Conservation (phyloP, 148 eudicot genomes). For the Chenopodium quinoa region DNA sequence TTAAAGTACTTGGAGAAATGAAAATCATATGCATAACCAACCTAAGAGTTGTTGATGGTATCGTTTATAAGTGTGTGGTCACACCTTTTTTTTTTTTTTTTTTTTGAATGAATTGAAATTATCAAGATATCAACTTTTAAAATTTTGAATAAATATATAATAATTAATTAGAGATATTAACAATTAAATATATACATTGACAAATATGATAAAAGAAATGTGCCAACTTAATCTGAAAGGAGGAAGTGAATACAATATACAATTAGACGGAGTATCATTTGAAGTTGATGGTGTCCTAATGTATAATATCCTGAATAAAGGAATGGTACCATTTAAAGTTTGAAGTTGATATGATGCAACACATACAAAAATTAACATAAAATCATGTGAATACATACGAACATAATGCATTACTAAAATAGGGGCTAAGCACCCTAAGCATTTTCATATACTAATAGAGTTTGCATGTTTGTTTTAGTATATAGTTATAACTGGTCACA, state of each 20-base stretch:
- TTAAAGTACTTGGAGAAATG: background rate
- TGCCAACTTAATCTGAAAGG: too few relatives aligned
- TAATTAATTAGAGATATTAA: too few relatives aligned
- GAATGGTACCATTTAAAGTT: background rate
- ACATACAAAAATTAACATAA: background rate
- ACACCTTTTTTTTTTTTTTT: too few relatives aligned
- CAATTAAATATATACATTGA: too few relatives aligned
- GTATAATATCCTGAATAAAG: background rate
- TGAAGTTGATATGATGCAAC: background rate
- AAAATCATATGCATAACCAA: background rate
- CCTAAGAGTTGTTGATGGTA: background rate
- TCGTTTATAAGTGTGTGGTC: background rate
- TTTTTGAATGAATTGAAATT: too few relatives aligned
- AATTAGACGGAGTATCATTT: too few relatives aligned
- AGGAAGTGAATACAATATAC: too few relatives aligned
- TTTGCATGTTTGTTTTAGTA: background rate
- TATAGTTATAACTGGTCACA: background rate
- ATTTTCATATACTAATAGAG: background rate
- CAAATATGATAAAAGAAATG: too few relatives aligned
- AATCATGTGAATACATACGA: background rate
- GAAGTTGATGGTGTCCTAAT: background rate
- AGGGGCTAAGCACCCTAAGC: background rate
- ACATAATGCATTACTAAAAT: background rate
- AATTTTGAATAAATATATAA: too few relatives aligned
- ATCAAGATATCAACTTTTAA: too few relatives aligned